Evolutionary conservation across 768 basidiomycete species (phyloP).

Genomic region (Phlebiopsis gigantea): DNA sequence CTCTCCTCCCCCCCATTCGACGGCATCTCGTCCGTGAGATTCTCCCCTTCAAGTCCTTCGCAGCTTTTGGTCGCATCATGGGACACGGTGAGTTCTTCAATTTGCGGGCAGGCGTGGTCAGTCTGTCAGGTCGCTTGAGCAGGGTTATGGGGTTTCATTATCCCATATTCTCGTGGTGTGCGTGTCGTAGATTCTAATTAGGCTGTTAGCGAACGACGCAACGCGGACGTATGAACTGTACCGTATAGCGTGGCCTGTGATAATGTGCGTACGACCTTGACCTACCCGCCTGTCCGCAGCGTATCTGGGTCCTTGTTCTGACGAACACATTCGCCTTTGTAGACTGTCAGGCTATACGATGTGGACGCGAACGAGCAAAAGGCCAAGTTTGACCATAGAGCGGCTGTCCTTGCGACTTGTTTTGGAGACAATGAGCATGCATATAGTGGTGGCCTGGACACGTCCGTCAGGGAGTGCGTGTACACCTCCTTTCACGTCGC

Average conservation of each 20-base stretch:
- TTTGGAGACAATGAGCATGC: conserved; percentile 65
- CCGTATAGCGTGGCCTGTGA: background rate
- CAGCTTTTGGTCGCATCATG: conserved; percentile 83
- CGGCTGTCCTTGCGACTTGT: conserved; percentile 79
- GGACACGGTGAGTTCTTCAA: conserved; percentile 60
- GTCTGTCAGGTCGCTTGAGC: background rate
- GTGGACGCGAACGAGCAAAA: conserved; percentile 55
- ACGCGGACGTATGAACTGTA: background rate
- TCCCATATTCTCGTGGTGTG: background rate
- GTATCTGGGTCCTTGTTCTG: background rate
- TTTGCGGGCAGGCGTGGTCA: conserved; percentile 8
- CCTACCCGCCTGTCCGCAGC: conserved; percentile 1
- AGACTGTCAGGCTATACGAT: conserved; percentile 61
- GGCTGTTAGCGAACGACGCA: background rate
- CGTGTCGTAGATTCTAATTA: background rate
- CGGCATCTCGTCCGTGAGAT: conserved; percentile 75
- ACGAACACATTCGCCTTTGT: background rate
- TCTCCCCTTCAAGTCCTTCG: conserved; percentile 74
- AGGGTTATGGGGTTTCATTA: background rate
- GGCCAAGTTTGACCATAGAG: conserved; percentile 84
- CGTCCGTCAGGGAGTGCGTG: conserved; percentile 74
- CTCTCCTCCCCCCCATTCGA: conserved; percentile 75
- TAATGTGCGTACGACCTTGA: conserved; percentile 15
- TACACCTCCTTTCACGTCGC: background rate
- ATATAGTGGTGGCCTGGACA: conserved; percentile 86